Evolutionary conservation across 1,139 yeast genomes (phyloP), one percentile per base, ranked within the genome.

Genomic region (Geotrichum cucujoidarum): DNA sequence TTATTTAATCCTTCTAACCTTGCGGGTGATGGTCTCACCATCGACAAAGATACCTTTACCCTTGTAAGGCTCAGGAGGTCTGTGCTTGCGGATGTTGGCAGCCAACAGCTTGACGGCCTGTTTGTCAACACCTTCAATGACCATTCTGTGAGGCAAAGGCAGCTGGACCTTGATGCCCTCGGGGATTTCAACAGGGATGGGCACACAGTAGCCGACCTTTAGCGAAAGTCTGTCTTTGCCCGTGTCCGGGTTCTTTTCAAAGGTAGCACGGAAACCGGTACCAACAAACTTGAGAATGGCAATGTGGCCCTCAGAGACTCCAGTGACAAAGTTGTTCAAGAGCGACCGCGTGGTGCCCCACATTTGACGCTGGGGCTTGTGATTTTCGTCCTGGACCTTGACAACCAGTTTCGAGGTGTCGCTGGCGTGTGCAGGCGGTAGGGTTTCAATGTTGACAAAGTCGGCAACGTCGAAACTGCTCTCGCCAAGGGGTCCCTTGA

Each of bases 61-160:
- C 70, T 94, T 94, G 68, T 94, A 94, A 35, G 97, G 97, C 70
- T 94, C 99, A 35, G 99, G 99, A 54, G 95, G 95, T 67, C 88
- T 86, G 73, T 79, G 80, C 59, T 79, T 80, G 66, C 98, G 81
- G 57, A 94, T 76, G 50, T 80, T 78, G 18, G 96, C 95, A 17
- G 98, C 98, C 67, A 88, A 86, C 52, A 83, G 75, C 61, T 81
- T 84, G 36, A 94, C 92, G 62, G 83, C 83, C 66, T 90, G 96
- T 67, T 87, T 86, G 68, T 92, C 83, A 43, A 81, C 71, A 29
- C 98, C 98, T 66, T 88, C 95, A 35, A 94, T 72, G 52, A 92
- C 74, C 49, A 94, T 70, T 57, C 95, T 77, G 16, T 95, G 87
- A n/a, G 97, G 96, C 16, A 80, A 76, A 8, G 98, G 97, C 13